Base-by-base conservation (phyloP, 345 rosid species). In the Erodium maritimum region DNA sequence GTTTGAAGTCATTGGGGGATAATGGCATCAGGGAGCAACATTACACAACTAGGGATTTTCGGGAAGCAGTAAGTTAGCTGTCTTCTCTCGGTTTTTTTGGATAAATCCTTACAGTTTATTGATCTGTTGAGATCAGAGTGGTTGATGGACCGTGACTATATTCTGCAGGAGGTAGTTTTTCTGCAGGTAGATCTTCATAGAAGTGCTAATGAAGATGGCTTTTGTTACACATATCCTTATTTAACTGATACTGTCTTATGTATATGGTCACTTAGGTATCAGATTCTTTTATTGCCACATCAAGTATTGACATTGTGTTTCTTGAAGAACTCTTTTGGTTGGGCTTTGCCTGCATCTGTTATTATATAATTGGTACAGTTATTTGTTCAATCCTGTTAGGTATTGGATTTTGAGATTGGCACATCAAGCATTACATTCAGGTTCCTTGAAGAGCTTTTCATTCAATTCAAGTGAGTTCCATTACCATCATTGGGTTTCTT, bases 361-460 rank as follows among this genome's bases (percentile, higher is more conserved):
- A 53, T 37, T 22, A 53, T 14, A 19, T 54, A 19, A 53, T 18
- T 16, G 12, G 19, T 13, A 17, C 19, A 8, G 52, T 50, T 24
- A 11, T 37, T 61, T 67, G 57, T 54, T 56, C 10, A 23, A 7
- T 70, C 33, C 45, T 64, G 48, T 56, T 58, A 83, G 91, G 86
- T 76, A 23, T 55, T 80, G 78, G 66, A 83, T 59, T 83, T 79
- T 76, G 88, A 87, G 65, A 80, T 87, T 65, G 91, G 87, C 23
- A 67, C 74, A 54, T 63, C 82, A 18, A 82, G 78, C 59, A 64
- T 73, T 61, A 73, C 84, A 53, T 82, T 80, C 42, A 20, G 68
- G 19, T 73, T 77, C 57, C 78, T 90, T 23, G 79, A 84, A 67
- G 84, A 84, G 42, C 82, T 86, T 61, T 76, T 65, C 21, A 22